A percentile compares a stretch with the other conserved stretches of the same genome.
Evolutionary conservation across 441 rosid species (phyloP).

Genomic region (Erysimum pusillum): DNA sequence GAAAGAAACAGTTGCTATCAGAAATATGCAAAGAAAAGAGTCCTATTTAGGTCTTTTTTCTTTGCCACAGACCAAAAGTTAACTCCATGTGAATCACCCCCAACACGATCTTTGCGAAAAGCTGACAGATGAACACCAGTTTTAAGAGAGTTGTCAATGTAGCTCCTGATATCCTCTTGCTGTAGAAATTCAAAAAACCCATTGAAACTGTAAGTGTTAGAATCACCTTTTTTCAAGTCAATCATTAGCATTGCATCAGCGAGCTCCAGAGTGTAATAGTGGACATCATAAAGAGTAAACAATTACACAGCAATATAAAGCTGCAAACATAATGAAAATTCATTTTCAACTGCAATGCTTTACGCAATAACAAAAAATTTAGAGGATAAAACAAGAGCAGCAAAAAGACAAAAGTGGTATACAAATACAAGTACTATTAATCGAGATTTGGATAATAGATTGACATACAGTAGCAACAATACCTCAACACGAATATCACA

Average conservation of each 20-base stretch:
- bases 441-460: background rate
- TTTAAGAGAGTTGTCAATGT: conserved; percentile 88
- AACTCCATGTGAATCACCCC: conserved; percentile 97
- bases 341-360: background rate
- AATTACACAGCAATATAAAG: conserved; percentile 1
- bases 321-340: conserved; percentile 16
- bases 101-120: conserved; percentile 92
- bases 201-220: conserved; percentile 12
- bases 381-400: conserved; percentile 13
- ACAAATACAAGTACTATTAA: conserved; percentile 9
- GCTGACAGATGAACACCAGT: conserved; percentile 82
- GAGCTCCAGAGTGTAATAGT: conserved; percentile 24
- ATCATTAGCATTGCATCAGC: conserved; percentile 22
- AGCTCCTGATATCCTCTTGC: conserved; percentile 97
- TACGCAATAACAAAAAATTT: background rate
- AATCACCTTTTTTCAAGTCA: conserved; percentile 25
- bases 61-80: conserved; percentile 74
- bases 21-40: conserved; percentile 23
- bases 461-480: conserved; percentile 35
- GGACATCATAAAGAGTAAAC: conserved; percentile 2
- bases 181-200: conserved; percentile 53
- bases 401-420: background rate
- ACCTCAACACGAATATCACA: conserved; percentile 99
- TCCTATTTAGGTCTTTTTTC: conserved; percentile 9
- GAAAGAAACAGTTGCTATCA: conserved; percentile 44